Conservation (phyloP, 345 rosid species). For the Hibiscus tridactylites region DNA sequence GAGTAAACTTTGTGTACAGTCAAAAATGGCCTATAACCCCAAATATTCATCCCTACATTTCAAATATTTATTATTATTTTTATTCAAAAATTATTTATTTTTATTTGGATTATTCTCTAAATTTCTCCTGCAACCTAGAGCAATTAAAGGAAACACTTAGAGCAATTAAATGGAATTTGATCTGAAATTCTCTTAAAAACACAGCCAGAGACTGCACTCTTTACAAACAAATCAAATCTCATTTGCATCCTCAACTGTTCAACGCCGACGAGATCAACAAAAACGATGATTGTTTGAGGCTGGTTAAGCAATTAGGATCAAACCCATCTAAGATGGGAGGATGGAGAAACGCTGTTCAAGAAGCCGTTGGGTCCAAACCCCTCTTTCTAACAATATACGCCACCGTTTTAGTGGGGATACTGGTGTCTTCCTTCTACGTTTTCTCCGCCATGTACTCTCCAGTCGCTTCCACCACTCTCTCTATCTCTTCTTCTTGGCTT, state of each 20-base stretch:
- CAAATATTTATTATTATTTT: too few species aligned
- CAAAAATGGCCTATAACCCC: too few species aligned
- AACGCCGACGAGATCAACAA: neutral
- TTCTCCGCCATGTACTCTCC: constrained; percentile 80
- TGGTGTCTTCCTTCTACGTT: constrained; percentile 72
- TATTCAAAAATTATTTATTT: too few species aligned
- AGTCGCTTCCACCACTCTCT: constrained; percentile 18
- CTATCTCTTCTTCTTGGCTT: constrained; percentile 46
- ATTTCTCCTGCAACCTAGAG: neutral
- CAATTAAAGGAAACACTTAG: neutral
- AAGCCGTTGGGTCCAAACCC: constrained; percentile 58
- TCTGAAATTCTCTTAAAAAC: neutral
- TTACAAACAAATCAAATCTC: neutral
- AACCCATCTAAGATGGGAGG: constrained; percentile 26
- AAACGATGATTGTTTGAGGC: neutral
- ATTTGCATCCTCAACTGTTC: neutral
- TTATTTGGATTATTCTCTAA: too few species aligned
- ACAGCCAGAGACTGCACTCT: neutral
- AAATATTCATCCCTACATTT: too few species aligned
- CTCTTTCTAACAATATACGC: constrained; percentile 76
- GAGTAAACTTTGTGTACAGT: too few species aligned
- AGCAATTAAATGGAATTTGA: neutral
- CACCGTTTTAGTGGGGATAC: constrained; percentile 63
- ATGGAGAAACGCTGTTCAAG: constrained; percentile 68
- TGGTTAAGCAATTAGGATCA: neutral